Evolutionary conservation across 2,329 filamentous ascomycete genomes (phyloP).

Genomic region (Dactylellina sp.): DNA sequence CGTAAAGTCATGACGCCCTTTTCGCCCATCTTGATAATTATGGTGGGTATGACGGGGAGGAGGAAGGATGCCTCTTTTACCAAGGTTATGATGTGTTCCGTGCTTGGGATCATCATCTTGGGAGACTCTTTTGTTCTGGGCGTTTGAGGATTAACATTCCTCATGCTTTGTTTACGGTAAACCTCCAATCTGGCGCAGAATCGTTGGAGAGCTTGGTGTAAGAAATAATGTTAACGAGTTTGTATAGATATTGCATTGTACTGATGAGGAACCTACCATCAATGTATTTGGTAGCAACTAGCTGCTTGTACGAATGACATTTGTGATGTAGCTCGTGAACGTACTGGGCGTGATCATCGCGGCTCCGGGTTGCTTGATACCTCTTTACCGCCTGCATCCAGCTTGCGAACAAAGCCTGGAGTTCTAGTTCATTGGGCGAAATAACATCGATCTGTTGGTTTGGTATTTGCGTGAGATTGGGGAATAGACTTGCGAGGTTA

Average conservation of each 20-base stretch:
- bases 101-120: too few relatives aligned
- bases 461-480: not conserved
- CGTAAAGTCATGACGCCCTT: conserved; percentile 37
- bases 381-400: not conserved
- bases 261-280: too few relatives aligned
- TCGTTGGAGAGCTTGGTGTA: not conserved
- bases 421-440: conserved; percentile 31
- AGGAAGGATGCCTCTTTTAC: conserved; percentile 8
- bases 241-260: too few relatives aligned
- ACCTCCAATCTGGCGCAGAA: not conserved
- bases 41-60: conserved; percentile 23
- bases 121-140: too few relatives aligned
- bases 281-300: too few relatives aligned
- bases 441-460: conserved; percentile 30
- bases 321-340: not conserved
- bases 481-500: not conserved
- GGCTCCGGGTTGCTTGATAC: not conserved
- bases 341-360: not conserved
- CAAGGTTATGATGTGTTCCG: not conserved
- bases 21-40: conserved; percentile 37
- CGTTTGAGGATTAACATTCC: not conserved
- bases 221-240: too few relatives aligned
- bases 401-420: not conserved
- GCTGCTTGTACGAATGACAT: too few relatives aligned
- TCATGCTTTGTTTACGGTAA: not conserved